Evolutionary conservation across 257 asterid genomes (phyloP), one percentile per base, ranked within the genome.

Genomic region (Rauvolfia tetraphylla): DNA sequence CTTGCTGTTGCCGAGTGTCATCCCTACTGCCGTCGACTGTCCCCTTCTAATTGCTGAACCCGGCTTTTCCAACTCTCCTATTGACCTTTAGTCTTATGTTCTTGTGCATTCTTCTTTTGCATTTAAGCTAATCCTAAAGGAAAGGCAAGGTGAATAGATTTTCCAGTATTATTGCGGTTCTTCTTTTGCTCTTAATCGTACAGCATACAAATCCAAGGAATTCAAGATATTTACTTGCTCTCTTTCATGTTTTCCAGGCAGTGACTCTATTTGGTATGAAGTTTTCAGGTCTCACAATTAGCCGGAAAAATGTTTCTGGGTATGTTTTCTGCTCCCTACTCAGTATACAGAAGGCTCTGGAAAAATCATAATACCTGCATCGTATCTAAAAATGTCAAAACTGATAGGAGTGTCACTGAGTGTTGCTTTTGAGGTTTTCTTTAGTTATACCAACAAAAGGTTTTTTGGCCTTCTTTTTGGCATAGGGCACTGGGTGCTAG

Each of bases 251-350:
- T 80, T 80, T 81, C 82, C 95, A 92, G 97, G 95, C 82, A 58
- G 87, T 83, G 56, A 68, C 90, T 68, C 53, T 82, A 75, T 89
- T 90, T 84, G 98, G 98, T 83, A 79, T 94, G 90, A 92, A 88
- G 93, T 87, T 94, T 82, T 86, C 96, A 73, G 89, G 97, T 82
- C 85, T 94, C 88, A 89, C 96, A 61, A 86, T 94, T 73, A 89
- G 86, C 92, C 88, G 86, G 79, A 97, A 88, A 82, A 87, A 82
- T 85, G 77, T 88, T 83, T 36, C 75, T 36, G 94, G 96, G 98
- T 93, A 89, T 71, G n/a, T 79, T 66, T 82, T 78, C 82, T 81
- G 77, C 72, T 77, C 58, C 13, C n/a, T 73, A 14, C 53, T 65
- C 38, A 44, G 22, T 22, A 67, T 38, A 22, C 33, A 36, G 33